A percentile compares a stretch with the other conserved stretches of the same genome.
Conservation (phyloP, 78 protist species). For the Goniomonas avonlea region DNA sequence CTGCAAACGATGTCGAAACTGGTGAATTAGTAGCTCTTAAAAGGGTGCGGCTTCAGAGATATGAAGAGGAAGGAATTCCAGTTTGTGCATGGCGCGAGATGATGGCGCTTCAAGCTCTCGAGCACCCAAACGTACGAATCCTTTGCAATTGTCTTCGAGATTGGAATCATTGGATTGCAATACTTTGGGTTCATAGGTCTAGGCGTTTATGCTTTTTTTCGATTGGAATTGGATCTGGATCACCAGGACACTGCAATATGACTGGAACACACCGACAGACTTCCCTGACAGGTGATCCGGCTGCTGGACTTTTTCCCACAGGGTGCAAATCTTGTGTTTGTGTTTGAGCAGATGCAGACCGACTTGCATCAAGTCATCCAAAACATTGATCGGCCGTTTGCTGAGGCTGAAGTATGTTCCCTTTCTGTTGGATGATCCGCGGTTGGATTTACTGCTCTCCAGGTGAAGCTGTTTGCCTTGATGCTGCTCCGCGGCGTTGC, state of each 20-base stretch:
- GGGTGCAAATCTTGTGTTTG: not conserved
- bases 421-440: too few species aligned
- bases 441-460: too few species aligned
- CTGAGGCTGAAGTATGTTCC: too few species aligned
- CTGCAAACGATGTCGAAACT: not conserved
- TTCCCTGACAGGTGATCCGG: not conserved
- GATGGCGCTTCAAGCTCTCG: not conserved
- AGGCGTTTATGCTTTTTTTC: too few species aligned
- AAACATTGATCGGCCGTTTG: too few species aligned
- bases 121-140: not conserved
- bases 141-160: too few species aligned
- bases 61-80: not conserved
- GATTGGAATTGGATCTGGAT: too few species aligned
- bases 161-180: not conserved
- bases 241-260: too few species aligned
- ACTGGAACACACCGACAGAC: too few species aligned
- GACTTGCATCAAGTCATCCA: not conserved
- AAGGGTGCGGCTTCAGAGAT: not conserved
- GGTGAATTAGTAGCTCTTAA: slow-evolving; percentile 6
- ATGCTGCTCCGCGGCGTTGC: not conserved
- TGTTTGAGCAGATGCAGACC: not conserved
- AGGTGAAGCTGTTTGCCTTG: too few species aligned
- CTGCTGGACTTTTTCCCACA: not conserved
- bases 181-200: too few species aligned
- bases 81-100: not conserved